Evolutionary conservation across 2,329 filamentous ascomycete genomes (phyloP).

Genomic region (Phialophora tarda): DNA sequence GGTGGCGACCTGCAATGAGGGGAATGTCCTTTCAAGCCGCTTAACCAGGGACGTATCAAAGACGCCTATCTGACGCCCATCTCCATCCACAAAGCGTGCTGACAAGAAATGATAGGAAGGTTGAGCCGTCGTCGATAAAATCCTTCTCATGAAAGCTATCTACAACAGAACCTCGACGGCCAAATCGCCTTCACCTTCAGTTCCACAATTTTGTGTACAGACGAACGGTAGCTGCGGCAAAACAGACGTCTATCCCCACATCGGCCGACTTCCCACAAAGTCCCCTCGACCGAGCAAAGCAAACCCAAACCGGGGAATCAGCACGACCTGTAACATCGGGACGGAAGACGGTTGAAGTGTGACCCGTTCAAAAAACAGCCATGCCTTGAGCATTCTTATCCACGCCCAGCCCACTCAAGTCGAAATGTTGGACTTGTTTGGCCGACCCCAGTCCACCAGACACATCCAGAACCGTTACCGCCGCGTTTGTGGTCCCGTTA

Average conservation of each 20-base stretch:
- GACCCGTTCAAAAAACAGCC: constrained; percentile 10
- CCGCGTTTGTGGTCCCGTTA: constrained; percentile 50
- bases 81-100: neutral
- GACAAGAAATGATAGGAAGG: neutral
- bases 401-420: constrained; percentile 40
- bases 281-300: neutral
- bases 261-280: neutral
- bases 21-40: too few species aligned
- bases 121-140: neutral
- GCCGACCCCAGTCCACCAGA: constrained; percentile 40
- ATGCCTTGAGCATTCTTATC: constrained; percentile 41
- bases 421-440: constrained; percentile 49
- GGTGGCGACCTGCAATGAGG: neutral
- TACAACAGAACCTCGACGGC: neutral
- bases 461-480: constrained; percentile 51
- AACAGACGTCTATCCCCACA: neutral
- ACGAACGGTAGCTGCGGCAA: neutral
- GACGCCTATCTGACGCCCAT: neutral
- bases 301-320: neutral
- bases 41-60: neutral
- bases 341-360: neutral
- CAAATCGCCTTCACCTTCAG: neutral
- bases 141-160: neutral
- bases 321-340: neutral
- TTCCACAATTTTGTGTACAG: neutral